These are phyloP conservation scores for Globisporangium splendens DNA, from an alignment of 352 stramenopile genomes.

Conservation along the genomic window DNA sequence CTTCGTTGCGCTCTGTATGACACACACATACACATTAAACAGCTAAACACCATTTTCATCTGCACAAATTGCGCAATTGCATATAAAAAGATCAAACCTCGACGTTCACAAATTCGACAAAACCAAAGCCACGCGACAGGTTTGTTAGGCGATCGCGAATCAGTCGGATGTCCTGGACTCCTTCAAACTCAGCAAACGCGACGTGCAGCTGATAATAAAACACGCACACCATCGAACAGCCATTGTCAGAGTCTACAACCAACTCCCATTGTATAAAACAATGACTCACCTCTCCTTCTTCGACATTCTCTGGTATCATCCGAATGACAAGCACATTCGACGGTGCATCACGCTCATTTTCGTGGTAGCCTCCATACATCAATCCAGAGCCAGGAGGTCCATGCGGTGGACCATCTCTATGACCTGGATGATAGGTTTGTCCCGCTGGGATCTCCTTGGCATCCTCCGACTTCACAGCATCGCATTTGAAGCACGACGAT, in stretches of 20 bases:
- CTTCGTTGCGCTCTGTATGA: constrained; percentile 19
- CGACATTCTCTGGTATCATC: constrained; percentile 62
- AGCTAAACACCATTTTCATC: not conserved
- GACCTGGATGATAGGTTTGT: not conserved
- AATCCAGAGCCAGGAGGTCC: not conserved
- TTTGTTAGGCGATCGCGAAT: constrained; percentile 70
- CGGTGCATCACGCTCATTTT: constrained; percentile 19
- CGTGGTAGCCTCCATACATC: constrained; percentile 2
- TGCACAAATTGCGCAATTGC: not conserved
- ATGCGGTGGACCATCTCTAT: not conserved
- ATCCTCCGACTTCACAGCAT: constrained; percentile 28
- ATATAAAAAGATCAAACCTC: constrained; percentile 32
- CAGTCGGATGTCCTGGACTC: constrained; percentile 65
- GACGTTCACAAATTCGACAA: constrained; percentile 69
- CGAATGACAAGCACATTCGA: constrained; percentile 68
- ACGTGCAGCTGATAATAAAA: constrained; percentile 56
- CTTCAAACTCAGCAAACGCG: constrained; percentile 57
- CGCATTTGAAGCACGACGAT: constrained; percentile 71
- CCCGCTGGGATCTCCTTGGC: constrained; percentile 31
- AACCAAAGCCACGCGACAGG: constrained; percentile 68
- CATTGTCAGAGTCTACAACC: not conserved
- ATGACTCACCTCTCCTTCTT: constrained; percentile 68
- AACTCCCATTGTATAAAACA: not conserved
- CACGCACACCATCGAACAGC: not conserved
- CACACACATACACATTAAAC: constrained; percentile 1